Conservation (phyloP, 345 rosid species). For the Melastoma malabathricum region DNA sequence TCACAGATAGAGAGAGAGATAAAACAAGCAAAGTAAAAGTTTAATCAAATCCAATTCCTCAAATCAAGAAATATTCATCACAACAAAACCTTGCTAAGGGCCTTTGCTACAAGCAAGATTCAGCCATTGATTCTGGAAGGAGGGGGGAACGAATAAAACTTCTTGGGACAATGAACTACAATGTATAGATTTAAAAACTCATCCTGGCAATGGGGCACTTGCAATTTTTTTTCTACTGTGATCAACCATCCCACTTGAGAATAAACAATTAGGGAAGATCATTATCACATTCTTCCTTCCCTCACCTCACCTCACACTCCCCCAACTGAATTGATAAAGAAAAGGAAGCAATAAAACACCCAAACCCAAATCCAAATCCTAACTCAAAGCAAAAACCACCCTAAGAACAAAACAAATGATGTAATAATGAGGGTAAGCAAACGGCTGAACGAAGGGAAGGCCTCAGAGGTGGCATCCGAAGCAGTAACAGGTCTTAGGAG, state of each 20-base stretch:
- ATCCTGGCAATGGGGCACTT: background rate
- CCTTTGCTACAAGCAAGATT: slow-evolving; percentile 3
- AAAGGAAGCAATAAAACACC: background rate
- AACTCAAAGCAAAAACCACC: slow-evolving; percentile 15
- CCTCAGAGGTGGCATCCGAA: slow-evolving; percentile 69
- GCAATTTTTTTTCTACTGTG: too few relatives aligned
- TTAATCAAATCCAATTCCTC: slow-evolving; percentile 5
- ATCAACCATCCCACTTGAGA: too few relatives aligned
- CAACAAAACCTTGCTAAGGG: slow-evolving; percentile 4
- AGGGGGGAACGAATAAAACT: slow-evolving; percentile 9
- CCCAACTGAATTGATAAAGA: too few relatives aligned
- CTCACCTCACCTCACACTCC: too few relatives aligned
- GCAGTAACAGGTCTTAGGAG: slow-evolving; percentile 93
- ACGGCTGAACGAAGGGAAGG: slow-evolving; percentile 1
- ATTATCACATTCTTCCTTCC: too few relatives aligned
- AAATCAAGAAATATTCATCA: slow-evolving; percentile 6
- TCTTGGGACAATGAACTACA: slow-evolving; percentile 9
- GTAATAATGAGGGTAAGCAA: slow-evolving; percentile 1
- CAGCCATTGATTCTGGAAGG: background rate
- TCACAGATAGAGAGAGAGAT: too few relatives aligned
- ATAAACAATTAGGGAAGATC: too few relatives aligned
- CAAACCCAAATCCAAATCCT: slow-evolving; percentile 9
- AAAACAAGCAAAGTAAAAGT: too few relatives aligned
- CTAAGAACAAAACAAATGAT: slow-evolving; percentile 12
- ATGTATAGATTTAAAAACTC: slow-evolving; percentile 8